phyloP scores from a whole-genome alignment of 306 rosid genomes.

The Canavalia ensiformis region DNA sequence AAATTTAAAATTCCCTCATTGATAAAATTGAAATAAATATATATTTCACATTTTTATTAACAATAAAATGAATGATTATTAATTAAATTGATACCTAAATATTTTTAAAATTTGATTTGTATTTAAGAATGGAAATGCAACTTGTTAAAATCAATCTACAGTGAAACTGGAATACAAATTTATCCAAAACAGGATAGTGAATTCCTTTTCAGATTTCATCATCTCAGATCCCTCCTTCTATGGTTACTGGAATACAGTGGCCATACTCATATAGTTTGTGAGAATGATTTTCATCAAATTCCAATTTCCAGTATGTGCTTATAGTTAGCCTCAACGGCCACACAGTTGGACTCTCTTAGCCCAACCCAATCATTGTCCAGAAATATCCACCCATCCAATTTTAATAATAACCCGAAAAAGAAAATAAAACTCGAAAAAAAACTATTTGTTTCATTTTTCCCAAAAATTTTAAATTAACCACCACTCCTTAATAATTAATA shows the following conservation, averaged over 20 bases:
- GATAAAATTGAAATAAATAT: not conserved
- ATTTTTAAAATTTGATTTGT: not conserved
- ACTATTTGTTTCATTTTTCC: not conserved
- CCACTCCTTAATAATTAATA: constrained; percentile 10
- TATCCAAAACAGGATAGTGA: not conserved
- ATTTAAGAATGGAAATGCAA: not conserved
- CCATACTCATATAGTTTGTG: not conserved
- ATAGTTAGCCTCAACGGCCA: constrained; percentile 49
- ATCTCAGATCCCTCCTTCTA: not conserved
- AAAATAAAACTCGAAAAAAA: not conserved
- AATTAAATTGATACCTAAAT: no score
- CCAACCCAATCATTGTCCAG: constrained; percentile 55
- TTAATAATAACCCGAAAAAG: not conserved
- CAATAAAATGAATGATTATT: no score
- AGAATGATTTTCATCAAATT: constrained; percentile 15
- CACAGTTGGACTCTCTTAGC: constrained; percentile 44
- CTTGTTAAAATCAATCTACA: no score
- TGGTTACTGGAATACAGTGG: constrained; percentile 16
- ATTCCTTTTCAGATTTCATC: not conserved
- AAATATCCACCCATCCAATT: constrained; percentile 37
- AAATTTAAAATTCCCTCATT: no score
- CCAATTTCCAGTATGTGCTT: constrained; percentile 31
- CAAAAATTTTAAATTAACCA: constrained; percentile 25
- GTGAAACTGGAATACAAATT: not conserved
- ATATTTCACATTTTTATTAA: not conserved